Conservation (phyloP, 768 basidiomycete species). For the Rhizopogon roseolus region DNA sequence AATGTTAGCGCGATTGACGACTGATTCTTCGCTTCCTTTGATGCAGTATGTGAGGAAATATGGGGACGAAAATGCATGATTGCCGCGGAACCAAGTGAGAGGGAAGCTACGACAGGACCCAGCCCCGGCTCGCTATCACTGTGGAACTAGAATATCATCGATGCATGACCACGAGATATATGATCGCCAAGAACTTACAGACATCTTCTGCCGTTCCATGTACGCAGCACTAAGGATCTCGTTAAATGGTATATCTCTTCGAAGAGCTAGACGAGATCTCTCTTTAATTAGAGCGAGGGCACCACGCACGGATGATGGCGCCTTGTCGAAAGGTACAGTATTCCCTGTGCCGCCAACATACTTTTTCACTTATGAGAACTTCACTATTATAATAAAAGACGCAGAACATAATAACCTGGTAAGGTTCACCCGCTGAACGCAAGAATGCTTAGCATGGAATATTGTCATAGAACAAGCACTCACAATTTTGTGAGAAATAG, state of each 20-base stretch:
- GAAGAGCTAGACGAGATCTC: slow-evolving; percentile 47
- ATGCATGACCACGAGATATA: not conserved
- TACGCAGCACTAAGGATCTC: slow-evolving; percentile 80
- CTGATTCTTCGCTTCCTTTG: slow-evolving; percentile 24
- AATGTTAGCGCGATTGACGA: slow-evolving; percentile 43
- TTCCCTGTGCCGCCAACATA: slow-evolving; percentile 76
- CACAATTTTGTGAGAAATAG: slow-evolving; percentile 85
- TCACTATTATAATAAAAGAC: slow-evolving; percentile 5
- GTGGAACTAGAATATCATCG: slow-evolving; percentile 52
- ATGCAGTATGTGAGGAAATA: slow-evolving; percentile 32
- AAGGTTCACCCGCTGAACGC: slow-evolving; percentile 68
- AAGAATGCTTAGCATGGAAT: not conserved
- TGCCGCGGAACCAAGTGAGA: slow-evolving; percentile 74
- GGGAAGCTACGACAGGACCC: slow-evolving; percentile 66
- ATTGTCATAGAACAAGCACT: slow-evolving; percentile 16
- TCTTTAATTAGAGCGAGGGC: slow-evolving; percentile 57
- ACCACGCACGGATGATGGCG: slow-evolving; percentile 52
- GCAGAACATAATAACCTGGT: slow-evolving; percentile 43
- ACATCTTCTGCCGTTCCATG: slow-evolving; percentile 83
- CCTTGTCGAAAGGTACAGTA: slow-evolving; percentile 59
- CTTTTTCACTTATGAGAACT: slow-evolving; percentile 27
- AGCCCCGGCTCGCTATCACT: slow-evolving; percentile 74
- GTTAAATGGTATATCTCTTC: slow-evolving; percentile 47
- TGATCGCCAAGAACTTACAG: slow-evolving; percentile 40
- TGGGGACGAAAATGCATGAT: slow-evolving; percentile 73